Base-by-base conservation (phyloP, 176 grass and related monocot genomes). In the Poa pratensis region DNA sequence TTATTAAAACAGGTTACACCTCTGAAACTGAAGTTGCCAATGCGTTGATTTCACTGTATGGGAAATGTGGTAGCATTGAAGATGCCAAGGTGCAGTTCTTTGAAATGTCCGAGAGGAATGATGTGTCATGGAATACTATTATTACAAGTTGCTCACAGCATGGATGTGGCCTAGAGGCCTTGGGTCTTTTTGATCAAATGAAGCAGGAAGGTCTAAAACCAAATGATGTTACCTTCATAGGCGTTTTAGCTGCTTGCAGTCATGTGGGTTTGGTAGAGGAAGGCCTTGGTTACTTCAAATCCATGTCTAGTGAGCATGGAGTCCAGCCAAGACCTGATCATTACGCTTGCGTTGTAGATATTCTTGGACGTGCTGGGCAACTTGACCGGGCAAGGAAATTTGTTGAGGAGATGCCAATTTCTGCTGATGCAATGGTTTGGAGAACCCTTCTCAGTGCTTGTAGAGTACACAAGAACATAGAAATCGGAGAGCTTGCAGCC, bases 261-360 rank as follows among this genome's bases (percentile, higher is more conserved):
- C 92, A 94, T 83, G 78, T 94, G 39, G 92, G 92, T 69, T 80
- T 94, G 60, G 92, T 92, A 66, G 85, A 94, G 57, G 79, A 92
- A 78, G 92, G 92, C 23, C 69, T 94, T 86, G 63, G 61, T 26
- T 81, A 94, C 75, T 94, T 92, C 54, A 88, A 85, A 67, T 90
- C 92, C 43, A 94, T 94, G 84, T 83, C 50, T 26, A n/a, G 49
- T 52, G 82, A 80, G 8, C 71, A 91, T 77, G 60, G 81, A 60
- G 65, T 94, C 71, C 35, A 70, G 85, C 77, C 84, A 58, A 89
- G 59, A 48, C 82, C 82, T 54, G 90, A 94, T 82, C 92, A 94
- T 85, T 94, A 92, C 86, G 92, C 90, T 88, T 92, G 87, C 69
- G 79, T 94, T 80, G 87, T 94, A 28, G 90, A 94, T 80, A 94